phyloP scores from a whole-genome alignment of 768 basidiomycete species.

The Pulveroboletus frians region DNA sequence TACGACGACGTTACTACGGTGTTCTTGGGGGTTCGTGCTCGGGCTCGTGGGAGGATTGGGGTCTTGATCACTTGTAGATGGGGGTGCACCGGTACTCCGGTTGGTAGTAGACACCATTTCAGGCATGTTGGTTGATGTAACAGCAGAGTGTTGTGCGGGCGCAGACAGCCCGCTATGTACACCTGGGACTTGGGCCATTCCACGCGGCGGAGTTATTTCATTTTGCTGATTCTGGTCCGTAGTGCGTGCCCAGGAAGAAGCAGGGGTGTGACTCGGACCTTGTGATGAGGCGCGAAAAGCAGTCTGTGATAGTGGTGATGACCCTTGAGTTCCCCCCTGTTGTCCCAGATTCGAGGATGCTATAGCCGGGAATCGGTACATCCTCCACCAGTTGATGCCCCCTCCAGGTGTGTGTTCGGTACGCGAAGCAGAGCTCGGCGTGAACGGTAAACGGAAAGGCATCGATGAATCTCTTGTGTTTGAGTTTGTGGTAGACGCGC shows the following conservation, averaged over 20 bases:
- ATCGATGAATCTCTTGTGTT: conserved; percentile 18
- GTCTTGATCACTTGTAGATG: conserved; percentile 12
- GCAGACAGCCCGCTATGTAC: conserved; percentile 15
- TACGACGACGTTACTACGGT: conserved; percentile 49
- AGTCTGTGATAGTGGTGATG: conserved; percentile 25
- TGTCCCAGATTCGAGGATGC: conserved; percentile 31
- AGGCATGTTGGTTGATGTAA: conserved; percentile 15
- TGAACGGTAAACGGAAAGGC: conserved; percentile 29
- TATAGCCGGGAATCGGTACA: conserved; percentile 78
- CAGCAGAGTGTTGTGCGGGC: conserved; percentile 8
- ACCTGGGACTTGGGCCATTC: conserved; percentile 10
- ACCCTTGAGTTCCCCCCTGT: conserved; percentile 14
- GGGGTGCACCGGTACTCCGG: conserved; percentile 4
- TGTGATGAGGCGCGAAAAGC: conserved; percentile 15
- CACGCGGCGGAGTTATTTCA: conserved; percentile 16
- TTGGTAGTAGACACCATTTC: conserved; percentile 11
- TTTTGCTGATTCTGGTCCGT: conserved; percentile 17
- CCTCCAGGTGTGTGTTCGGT: conserved; percentile 37
- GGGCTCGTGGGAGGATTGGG: conserved; percentile 13
- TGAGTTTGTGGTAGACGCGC: conserved; percentile 5
- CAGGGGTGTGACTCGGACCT: conserved; percentile 17
- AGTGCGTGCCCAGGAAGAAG: conserved; percentile 15
- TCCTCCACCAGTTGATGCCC: conserved; percentile 74
- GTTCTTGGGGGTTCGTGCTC: conserved; percentile 18
- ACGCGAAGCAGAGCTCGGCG: conserved; percentile 29